Percentiles rank a stretch among this genome's conserved stretches.
Evolutionary conservation across 768 basidiomycete species (phyloP).

Genomic region (Termitomyces titanicus): DNA sequence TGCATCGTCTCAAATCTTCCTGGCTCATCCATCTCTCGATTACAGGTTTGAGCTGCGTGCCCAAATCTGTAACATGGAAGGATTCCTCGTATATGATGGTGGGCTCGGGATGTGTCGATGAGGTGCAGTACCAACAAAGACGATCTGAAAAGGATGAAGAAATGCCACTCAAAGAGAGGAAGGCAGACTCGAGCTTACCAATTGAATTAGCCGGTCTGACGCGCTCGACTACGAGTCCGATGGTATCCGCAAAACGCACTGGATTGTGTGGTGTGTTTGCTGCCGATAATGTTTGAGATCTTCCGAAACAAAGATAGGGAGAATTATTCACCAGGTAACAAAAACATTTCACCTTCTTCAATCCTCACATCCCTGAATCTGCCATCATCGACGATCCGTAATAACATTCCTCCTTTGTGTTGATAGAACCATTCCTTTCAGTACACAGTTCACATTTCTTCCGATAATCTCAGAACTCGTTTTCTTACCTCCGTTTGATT

Average conservation of each 20-base stretch:
- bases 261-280: conserved; percentile 98
- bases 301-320: not conserved
- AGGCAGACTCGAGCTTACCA: conserved; percentile 43
- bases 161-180: not conserved
- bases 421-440: conserved; percentile 99
- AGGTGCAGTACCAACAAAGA: conserved; percentile 74
- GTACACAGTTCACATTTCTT: conserved; percentile 47
- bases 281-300: conserved; percentile 21
- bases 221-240: conserved; percentile 90
- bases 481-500: conserved; percentile 84
- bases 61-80: conserved; percentile 88
- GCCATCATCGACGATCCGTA: conserved; percentile 80
- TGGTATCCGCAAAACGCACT: conserved; percentile 83
- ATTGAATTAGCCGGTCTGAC: conserved; percentile 69
- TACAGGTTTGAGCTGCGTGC: conserved; percentile 89
- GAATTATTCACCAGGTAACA: conserved; percentile 71
- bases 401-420: conserved; percentile 88
- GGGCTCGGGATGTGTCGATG: conserved; percentile 52
- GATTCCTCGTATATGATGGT: conserved; percentile 80
- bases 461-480: too few species aligned
- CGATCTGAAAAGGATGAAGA: conserved; percentile 52
- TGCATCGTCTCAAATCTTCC: conserved; percentile 42
- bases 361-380: conserved; percentile 84
- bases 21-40: conserved; percentile 89
- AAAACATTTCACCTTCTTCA: conserved; percentile 95